Evolutionary conservation across 2,329 filamentous ascomycete genomes (phyloP).

Genomic region (Arthrobotrys entomopaga): DNA sequence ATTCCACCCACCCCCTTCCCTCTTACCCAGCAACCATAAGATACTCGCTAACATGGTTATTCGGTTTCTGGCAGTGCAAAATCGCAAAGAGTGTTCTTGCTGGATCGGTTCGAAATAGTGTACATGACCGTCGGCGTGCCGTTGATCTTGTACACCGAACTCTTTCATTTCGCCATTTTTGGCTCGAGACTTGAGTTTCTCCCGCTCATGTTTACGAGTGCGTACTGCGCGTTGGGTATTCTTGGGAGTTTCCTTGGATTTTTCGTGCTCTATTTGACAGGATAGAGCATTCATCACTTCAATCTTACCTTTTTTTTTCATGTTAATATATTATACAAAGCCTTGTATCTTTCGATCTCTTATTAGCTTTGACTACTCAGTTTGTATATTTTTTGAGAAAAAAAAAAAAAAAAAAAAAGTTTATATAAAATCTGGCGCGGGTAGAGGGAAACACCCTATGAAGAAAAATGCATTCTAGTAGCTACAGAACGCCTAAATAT

Average conservation of each 20-base stretch:
- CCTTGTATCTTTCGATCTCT: slow-evolving; percentile 3
- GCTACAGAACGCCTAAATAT: slow-evolving; percentile 47
- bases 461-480: slow-evolving; percentile 44
- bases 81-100: slow-evolving; percentile 82
- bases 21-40: no score
- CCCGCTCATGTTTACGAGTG: slow-evolving; percentile 95
- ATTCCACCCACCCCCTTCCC: no score
- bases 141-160: slow-evolving; percentile 85
- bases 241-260: slow-evolving; percentile 96
- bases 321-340: slow-evolving; percentile 12
- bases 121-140: slow-evolving; percentile 93
- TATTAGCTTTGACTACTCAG: background rate
- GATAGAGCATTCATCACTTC: slow-evolving; percentile 6
- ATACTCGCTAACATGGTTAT: slow-evolving; percentile 7
- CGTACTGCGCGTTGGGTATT: slow-evolving; percentile 92
- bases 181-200: slow-evolving; percentile 86
- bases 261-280: slow-evolving; percentile 84
- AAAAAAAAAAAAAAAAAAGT: no score
- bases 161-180: slow-evolving; percentile 85
- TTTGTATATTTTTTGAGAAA: background rate
- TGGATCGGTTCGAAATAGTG: slow-evolving; percentile 88
- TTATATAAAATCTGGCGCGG: slow-evolving; percentile 12
- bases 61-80: slow-evolving; percentile 30
- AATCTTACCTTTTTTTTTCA: background rate
- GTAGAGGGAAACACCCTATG: background rate